Evolutionary conservation across 192 early-diverging fungal genomes (phyloP), one percentile per base, ranked within the genome.

Genomic region (Lobosporangium transversale): DNA sequence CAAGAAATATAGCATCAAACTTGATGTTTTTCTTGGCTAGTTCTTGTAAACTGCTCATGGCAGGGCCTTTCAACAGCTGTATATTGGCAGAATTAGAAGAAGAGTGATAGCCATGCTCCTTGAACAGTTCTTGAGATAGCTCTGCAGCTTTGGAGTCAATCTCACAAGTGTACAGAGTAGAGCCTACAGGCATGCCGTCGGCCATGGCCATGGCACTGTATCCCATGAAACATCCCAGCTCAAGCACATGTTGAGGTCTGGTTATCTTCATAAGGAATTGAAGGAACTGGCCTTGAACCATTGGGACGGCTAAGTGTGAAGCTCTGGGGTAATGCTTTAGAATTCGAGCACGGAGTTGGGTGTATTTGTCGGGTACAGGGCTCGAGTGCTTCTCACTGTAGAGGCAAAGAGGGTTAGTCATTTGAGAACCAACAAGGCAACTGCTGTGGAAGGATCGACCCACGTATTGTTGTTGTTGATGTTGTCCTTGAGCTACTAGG

Each of bases 191-290:
- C 62, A 91, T 79, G 3, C 82, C 91, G 40, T 86, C 85, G n/a
- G 91, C 90, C 76, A 94, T 88, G 50, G 83, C 88, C 18, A 90
- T 80, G 2, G 89, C 79, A 7, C 86, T 87, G 27, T 78, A 83
- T 2, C 92, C 92, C 24, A 87, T 89, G 53, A 91, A 92, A 8
- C 81, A 81, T 0, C 91, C 92, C 43, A 94, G 81, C 36, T 94
- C 91, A 0, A 94, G 79, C 9, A 91, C 71, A 1, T 58, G 49
- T 24, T 73, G 63, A 21, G 90, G 88, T 4, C 75, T 75, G 12
- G 83, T 68, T 14, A 91, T 48, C 0, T 75, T 66, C 21, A 87
- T 81, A 3, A 90, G 54, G 47, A 85, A 79, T 26, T 66, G 66
- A 17, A 90, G 78, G 0, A 89, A 53, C 3, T 81, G 51, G 2